Percentiles rank a stretch among this genome's conserved stretches.
Evolutionary conservation across 169 alveolate species (phyloP).

Genomic region (Plasmodium inui): DNA sequence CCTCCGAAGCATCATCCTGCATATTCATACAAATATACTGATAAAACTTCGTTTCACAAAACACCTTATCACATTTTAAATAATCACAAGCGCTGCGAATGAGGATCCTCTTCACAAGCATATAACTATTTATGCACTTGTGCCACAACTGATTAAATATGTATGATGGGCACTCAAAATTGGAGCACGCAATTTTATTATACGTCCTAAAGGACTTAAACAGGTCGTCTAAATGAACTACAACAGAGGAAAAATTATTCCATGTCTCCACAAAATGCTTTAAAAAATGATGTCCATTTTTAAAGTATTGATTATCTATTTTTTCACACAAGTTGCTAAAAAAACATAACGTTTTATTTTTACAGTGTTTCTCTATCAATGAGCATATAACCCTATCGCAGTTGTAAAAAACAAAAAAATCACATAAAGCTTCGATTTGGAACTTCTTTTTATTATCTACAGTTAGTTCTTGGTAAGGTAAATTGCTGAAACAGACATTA

Average conservation of each 20-base stretch:
- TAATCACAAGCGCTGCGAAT: constrained; percentile 47
- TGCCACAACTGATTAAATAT: constrained; percentile 54
- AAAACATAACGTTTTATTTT: constrained; percentile 23
- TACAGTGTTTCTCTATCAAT: constrained; percentile 46
- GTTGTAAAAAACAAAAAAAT: constrained; percentile 56
- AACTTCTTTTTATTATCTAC: constrained; percentile 33
- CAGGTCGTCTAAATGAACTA: constrained; percentile 46
- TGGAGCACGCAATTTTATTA: constrained; percentile 16
- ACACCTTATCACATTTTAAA: constrained; percentile 47
- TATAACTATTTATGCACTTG: constrained; percentile 18
- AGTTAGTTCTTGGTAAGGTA: constrained; percentile 32
- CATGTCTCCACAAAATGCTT: constrained; percentile 37
- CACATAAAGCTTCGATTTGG: constrained; percentile 23
- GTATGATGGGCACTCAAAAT: constrained; percentile 25
- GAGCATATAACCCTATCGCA: constrained; percentile 53
- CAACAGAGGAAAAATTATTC: constrained; percentile 46
- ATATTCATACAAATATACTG: constrained; percentile 42
- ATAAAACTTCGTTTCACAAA: constrained; percentile 43
- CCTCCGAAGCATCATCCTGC: neutral
- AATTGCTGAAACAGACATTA: constrained; percentile 1
- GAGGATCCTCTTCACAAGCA: constrained; percentile 9
- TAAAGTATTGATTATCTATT: constrained; percentile 45
- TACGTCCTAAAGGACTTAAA: constrained; percentile 33
- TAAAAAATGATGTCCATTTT: constrained; percentile 52
- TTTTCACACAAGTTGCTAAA: constrained; percentile 1